Percentiles rank a stretch among this genome's conserved stretches.
Evolutionary conservation across 805 yeast species (phyloP).

Genomic region (Barnettozyma californica): DNA sequence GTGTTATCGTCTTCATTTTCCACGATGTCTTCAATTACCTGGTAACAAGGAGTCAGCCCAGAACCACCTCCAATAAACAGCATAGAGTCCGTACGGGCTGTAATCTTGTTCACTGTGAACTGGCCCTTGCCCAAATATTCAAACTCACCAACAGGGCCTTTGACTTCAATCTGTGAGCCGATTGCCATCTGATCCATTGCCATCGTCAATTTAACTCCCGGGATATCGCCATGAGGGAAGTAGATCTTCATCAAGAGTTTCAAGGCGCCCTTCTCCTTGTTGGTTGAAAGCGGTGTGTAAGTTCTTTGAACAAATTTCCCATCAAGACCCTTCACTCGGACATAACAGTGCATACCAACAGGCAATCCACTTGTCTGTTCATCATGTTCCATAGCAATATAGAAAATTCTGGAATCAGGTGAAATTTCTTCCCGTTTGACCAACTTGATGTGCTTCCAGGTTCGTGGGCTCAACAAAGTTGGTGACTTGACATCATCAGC

Average conservation of each 20-base stretch:
- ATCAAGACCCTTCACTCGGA: conserved; percentile 23
- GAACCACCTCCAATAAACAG: conserved; percentile 74
- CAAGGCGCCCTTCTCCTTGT: conserved; percentile 24
- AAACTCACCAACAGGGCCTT: conserved; percentile 74
- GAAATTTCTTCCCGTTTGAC: conserved; percentile 22
- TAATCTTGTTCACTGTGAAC: conserved; percentile 46
- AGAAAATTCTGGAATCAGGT: conserved; percentile 27
- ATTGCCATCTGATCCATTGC: conserved; percentile 22
- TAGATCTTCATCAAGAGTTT: conserved; percentile 30
- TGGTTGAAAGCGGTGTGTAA: conserved; percentile 29
- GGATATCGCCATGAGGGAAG: conserved; percentile 25
- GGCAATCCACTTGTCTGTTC: conserved; percentile 30
- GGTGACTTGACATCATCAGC: conserved; percentile 5
- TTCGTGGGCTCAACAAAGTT: conserved; percentile 26
- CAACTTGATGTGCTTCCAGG: conserved; percentile 25
- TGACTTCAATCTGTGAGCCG: conserved; percentile 60
- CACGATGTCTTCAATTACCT: conserved; percentile 61
- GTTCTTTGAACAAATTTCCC: conserved; percentile 29
- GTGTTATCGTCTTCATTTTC: conserved; percentile 61
- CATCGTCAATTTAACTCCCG: conserved; percentile 32
- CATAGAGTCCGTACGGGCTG: conserved; percentile 23
- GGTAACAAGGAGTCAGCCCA: conserved; percentile 83
- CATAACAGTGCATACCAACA: conserved; percentile 29
- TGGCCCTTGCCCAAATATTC: conserved; percentile 41
- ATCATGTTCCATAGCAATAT: conserved; percentile 25